Evolutionary conservation across 768 basidiomycete species (phyloP).

Genomic region (Collybia mongolica): DNA sequence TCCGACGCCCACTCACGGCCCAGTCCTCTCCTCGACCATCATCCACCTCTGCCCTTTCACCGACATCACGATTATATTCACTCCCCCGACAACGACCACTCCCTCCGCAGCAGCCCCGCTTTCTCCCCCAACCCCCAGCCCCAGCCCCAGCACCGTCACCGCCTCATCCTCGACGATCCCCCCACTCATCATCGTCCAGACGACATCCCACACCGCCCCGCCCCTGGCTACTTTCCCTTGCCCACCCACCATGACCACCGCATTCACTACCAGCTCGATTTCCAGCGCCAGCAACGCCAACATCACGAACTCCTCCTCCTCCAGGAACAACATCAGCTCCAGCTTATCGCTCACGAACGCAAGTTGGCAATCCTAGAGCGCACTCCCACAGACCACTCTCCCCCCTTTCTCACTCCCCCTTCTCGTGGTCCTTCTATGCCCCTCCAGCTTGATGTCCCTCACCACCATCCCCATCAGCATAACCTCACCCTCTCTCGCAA

Average conservation of each 20-base stretch:
- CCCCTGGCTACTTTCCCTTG: slow-evolving; percentile 11
- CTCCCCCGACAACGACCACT: slow-evolving; percentile 11
- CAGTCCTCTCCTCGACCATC: slow-evolving; percentile 19
- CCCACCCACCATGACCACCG: neutral
- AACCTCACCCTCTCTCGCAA: slow-evolving; percentile 13
- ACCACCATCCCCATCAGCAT: slow-evolving; percentile 9
- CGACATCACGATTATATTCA: slow-evolving; percentile 10
- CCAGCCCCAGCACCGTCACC: slow-evolving; percentile 9
- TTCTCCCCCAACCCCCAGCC: slow-evolving; percentile 8
- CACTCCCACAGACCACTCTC: slow-evolving; percentile 4
- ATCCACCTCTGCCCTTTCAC: slow-evolving; percentile 5
- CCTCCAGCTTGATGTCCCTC: slow-evolving; percentile 15
- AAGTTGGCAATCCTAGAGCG: slow-evolving; percentile 9
- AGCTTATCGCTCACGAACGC: slow-evolving; percentile 22
- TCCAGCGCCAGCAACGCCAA: slow-evolving; percentile 13
- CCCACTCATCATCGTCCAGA: slow-evolving; percentile 7
- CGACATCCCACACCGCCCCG: slow-evolving; percentile 13
- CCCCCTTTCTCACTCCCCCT: slow-evolving; percentile 1
- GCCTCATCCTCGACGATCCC: slow-evolving; percentile 9
- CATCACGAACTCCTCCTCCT: slow-evolving; percentile 21
- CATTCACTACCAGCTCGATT: slow-evolving; percentile 6
- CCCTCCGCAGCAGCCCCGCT: slow-evolving; percentile 11
- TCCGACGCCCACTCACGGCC: slow-evolving; percentile 12
- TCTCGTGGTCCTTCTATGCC: slow-evolving; percentile 8
- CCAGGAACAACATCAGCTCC: slow-evolving; percentile 21